Conservation (phyloP, 208 protist species). For the Lotmaria passim region DNA sequence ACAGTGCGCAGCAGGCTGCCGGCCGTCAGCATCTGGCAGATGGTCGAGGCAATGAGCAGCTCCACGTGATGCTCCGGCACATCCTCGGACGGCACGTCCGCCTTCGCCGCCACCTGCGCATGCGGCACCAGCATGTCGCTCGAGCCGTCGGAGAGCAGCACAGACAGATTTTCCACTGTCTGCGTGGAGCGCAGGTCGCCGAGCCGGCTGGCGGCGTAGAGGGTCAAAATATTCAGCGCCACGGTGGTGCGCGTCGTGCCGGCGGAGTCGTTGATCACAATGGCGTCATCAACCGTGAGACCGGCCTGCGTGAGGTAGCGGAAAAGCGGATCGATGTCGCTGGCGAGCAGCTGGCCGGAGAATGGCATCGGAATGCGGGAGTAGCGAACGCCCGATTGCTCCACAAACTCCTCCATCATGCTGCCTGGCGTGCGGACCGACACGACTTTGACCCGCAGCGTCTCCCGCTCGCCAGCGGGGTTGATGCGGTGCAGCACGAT, state of each 20-base stretch:
- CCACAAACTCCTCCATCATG: slow-evolving; percentile 76
- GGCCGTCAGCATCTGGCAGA: slow-evolving; percentile 88
- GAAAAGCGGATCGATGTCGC: slow-evolving; percentile 86
- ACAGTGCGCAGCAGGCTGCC: slow-evolving; percentile 78
- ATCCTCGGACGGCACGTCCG: slow-evolving; percentile 38
- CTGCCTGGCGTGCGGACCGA: slow-evolving; percentile 70
- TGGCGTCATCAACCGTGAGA: slow-evolving; percentile 47
- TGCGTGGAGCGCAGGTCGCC: slow-evolving; percentile 53
- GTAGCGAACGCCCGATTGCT: slow-evolving; percentile 60
- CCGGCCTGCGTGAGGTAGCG: slow-evolving; percentile 53
- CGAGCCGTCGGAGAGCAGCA: slow-evolving; percentile 50
- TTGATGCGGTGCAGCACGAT: slow-evolving; percentile 77
- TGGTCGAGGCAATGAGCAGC: slow-evolving; percentile 78
- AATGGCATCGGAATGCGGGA: slow-evolving; percentile 85
- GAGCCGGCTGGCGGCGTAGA: slow-evolving; percentile 63
- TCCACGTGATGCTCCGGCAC: slow-evolving; percentile 66
- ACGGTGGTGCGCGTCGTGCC: slow-evolving; percentile 75
- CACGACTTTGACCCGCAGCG: slow-evolving; percentile 64
- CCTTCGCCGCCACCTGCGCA: slow-evolving; percentile 47
- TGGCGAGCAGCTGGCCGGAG: slow-evolving; percentile 75
- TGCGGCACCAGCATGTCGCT: slow-evolving; percentile 36
- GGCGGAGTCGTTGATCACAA: slow-evolving; percentile 86
- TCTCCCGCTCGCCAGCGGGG: slow-evolving; percentile 37
- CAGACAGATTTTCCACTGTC: slow-evolving; percentile 42
- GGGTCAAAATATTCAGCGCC: slow-evolving; percentile 80